A percentile compares a stretch with the other conserved stretches of the same genome.
phyloP scores from a whole-genome alignment of 306 rosid genomes.

The Corylus americana region DNA sequence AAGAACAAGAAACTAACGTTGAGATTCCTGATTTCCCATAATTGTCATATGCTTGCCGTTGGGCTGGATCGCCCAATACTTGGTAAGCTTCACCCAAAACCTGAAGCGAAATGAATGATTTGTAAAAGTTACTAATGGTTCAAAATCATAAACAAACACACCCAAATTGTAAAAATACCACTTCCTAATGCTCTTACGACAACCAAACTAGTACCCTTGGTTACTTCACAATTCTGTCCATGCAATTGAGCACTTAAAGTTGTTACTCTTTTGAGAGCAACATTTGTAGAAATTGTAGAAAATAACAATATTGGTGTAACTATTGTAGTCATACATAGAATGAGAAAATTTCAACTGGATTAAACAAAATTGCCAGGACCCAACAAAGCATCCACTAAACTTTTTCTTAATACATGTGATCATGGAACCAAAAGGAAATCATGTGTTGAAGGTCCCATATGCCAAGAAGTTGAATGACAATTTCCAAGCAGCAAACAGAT shows the following conservation, averaged over 20 bases:
- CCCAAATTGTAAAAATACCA: background rate
- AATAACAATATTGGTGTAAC: background rate
- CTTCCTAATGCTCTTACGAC: constrained; percentile 1
- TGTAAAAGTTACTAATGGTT: constrained; percentile 17
- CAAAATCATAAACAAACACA: constrained; percentile 5
- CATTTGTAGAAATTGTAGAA: background rate
- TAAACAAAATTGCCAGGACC: background rate
- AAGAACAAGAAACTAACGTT: constrained; percentile 58
- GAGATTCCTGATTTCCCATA: constrained; percentile 93
- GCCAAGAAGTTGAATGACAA: background rate
- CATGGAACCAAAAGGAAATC: background rate
- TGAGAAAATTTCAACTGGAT: no score
- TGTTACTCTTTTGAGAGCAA: background rate
- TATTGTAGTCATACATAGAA: background rate
- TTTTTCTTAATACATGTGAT: background rate
- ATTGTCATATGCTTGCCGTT: constrained; percentile 91
- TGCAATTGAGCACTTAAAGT: background rate
- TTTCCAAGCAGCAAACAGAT: background rate
- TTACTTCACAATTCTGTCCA: background rate
- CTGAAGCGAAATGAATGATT: constrained; percentile 44
- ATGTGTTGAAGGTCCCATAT: background rate
- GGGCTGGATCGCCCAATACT: constrained; percentile 82
- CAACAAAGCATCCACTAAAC: background rate
- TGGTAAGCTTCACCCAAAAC: constrained; percentile 98
- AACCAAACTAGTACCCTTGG: background rate